phyloP scores from a whole-genome alignment of 2,329 filamentous ascomycete species.

The Juglanconis oblonga region DNA sequence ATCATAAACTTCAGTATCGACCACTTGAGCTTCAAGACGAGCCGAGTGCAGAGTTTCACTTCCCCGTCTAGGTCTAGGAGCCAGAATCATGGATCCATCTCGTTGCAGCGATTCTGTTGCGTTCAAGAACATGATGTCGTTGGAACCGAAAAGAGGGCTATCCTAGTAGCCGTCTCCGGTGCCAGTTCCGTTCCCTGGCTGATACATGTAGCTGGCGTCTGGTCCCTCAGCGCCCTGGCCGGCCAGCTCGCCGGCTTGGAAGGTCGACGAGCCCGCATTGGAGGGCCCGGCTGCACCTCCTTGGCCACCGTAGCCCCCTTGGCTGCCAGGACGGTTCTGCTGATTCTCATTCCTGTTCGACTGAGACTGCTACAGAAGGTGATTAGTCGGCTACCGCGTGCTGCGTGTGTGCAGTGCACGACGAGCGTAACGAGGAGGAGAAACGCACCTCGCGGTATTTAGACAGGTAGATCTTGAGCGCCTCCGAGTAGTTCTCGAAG shows the following conservation, averaged over 20 bases:
- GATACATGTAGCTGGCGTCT: conserved; percentile 51
- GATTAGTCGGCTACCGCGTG: conserved; percentile 21
- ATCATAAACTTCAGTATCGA: background rate
- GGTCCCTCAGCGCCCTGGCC: conserved; percentile 42
- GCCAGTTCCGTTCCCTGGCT: conserved; percentile 55
- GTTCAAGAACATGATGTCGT: background rate
- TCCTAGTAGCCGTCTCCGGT: conserved; percentile 50
- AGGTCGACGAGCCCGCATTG: conserved; percentile 40
- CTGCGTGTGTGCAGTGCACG: background rate
- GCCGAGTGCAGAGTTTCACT: background rate
- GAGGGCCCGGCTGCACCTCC: conserved; percentile 36
- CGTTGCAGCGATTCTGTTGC: background rate
- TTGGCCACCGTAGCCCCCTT: conserved; percentile 46
- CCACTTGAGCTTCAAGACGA: background rate
- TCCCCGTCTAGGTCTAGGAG: background rate
- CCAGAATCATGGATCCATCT: background rate
- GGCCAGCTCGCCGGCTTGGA: conserved; percentile 42
- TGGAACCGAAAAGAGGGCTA: background rate
- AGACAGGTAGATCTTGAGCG: conserved; percentile 94
- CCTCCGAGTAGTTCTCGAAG: conserved; percentile 98
- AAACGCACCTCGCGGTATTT: conserved; percentile 74
- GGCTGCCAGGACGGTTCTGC: conserved; percentile 48
- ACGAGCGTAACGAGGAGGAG: conserved; percentile 7
- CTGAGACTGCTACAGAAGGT: conserved; percentile 63
- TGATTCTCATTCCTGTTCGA: conserved; percentile 65